Conservation (phyloP, 257 asterid genomes). For the Lantana camara region DNA sequence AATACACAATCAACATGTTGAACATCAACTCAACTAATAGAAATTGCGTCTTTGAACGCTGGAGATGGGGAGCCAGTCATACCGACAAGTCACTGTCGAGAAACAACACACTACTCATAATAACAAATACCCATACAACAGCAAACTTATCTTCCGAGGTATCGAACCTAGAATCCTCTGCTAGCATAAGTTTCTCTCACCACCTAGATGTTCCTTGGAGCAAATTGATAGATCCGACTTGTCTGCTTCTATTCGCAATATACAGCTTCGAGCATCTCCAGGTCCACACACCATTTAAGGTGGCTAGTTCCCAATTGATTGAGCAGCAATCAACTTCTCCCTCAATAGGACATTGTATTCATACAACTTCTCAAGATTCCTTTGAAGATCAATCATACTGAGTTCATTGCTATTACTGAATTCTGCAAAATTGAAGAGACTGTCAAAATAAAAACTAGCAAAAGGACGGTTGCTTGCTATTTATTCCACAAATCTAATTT, state of each 20-base stretch:
- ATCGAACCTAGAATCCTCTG: not conserved
- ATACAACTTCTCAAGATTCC: constrained; percentile 45
- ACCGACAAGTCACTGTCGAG: not conserved
- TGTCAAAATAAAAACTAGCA: not conserved
- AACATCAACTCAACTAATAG: not conserved
- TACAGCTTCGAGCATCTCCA: not conserved
- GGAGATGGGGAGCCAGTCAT: not conserved
- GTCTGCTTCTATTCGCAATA: not conserved
- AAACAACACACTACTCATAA: not conserved
- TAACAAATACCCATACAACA: not conserved
- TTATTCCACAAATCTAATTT: not conserved
- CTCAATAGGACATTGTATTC: constrained; percentile 53
- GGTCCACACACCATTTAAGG: not conserved
- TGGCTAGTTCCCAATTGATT: constrained; percentile 35
- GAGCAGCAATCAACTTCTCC: constrained; percentile 49
- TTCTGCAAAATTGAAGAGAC: constrained; percentile 33
- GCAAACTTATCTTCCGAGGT: not conserved
- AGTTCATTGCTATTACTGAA: constrained; percentile 34
- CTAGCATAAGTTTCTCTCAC: not conserved
- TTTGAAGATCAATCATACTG: constrained; percentile 51
- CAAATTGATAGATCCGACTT: not conserved
- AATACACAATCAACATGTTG: not conserved
- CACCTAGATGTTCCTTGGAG: not conserved
- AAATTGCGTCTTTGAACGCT: not conserved
- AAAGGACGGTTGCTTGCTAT: not conserved